Conservation (phyloP, 768 basidiomycete species). For the Paxillus involutus region DNA sequence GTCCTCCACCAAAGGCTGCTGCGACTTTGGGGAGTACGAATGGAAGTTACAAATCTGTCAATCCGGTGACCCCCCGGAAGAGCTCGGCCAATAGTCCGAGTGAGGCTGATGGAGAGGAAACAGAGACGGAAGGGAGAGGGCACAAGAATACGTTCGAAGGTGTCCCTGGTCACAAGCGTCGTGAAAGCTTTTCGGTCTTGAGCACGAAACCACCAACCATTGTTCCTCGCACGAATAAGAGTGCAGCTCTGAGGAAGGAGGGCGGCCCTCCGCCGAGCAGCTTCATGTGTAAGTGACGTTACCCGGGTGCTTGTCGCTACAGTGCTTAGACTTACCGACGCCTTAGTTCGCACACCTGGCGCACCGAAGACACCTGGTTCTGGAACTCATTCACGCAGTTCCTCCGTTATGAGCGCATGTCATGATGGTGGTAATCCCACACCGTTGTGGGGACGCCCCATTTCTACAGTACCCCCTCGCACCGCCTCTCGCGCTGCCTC, state of each 20-base stretch:
- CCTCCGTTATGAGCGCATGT: slow-evolving; percentile 37
- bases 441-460: slow-evolving; percentile 12
- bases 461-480: slow-evolving; percentile 32
- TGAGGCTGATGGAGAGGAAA: slow-evolving; percentile 30
- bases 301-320: neutral
- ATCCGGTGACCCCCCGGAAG: slow-evolving; percentile 12
- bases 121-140: slow-evolving; percentile 23
- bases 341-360: slow-evolving; percentile 47
- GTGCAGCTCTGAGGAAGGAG: slow-evolving; percentile 46
- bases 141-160: slow-evolving; percentile 65
- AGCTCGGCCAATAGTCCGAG: slow-evolving; percentile 17
- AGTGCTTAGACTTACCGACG: slow-evolving; percentile 4
- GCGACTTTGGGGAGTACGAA: slow-evolving; percentile 1
- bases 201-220: slow-evolving; percentile 44
- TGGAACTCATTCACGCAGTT: slow-evolving; percentile 39
- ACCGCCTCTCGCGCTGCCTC: slow-evolving; percentile 37
- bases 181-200: slow-evolving; percentile 71
- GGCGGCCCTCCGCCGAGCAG: slow-evolving; percentile 58
- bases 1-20: slow-evolving; percentile 9
- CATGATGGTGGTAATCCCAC: slow-evolving; percentile 12
- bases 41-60: slow-evolving; percentile 2
- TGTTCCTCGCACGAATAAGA: slow-evolving; percentile 44
- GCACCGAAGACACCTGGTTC: slow-evolving; percentile 41
- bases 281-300: slow-evolving; percentile 60
- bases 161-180: slow-evolving; percentile 82